Conservation (phyloP, 2,329 filamentous ascomycete genomes). For the Didymellaceae sp. region DNA sequence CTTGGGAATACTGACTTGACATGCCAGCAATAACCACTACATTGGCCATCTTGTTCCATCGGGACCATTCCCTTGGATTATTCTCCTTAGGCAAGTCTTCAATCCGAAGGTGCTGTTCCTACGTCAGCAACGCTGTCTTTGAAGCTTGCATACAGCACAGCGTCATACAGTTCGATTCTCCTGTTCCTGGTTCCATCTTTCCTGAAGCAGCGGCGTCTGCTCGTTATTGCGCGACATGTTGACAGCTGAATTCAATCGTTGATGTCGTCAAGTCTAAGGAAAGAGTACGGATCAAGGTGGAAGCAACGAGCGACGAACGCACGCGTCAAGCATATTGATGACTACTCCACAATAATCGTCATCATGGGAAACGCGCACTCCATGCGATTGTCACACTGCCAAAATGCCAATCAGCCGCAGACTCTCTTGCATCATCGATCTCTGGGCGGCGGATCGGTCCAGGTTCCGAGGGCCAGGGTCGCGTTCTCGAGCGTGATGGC, state of each 20-base stretch:
- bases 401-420: slow-evolving; percentile 5
- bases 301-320: neutral
- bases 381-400: slow-evolving; percentile 1
- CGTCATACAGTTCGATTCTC: slow-evolving; percentile 37
- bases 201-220: slow-evolving; percentile 49
- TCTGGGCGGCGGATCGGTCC: slow-evolving; percentile 5
- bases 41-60: slow-evolving; percentile 55
- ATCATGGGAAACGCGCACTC: slow-evolving; percentile 9
- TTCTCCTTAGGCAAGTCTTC: slow-evolving; percentile 46
- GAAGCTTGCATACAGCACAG: slow-evolving; percentile 24
- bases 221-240: slow-evolving; percentile 42
- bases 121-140: neutral
- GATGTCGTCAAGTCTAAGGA: neutral
- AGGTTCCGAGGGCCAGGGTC: neutral
- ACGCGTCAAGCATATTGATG: slow-evolving; percentile 10
- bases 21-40: slow-evolving; percentile 59
- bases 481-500: too few relatives aligned
- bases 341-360: slow-evolving; percentile 12
- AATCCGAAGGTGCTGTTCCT: slow-evolving; percentile 29
- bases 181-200: slow-evolving; percentile 40
- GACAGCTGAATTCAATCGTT: neutral
- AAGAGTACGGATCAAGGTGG: neutral
- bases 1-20: slow-evolving; percentile 45
- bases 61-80: slow-evolving; percentile 57
- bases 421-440: slow-evolving; percentile 16